These are phyloP conservation scores for Fomitopsis pulvina DNA, from an alignment of 768 basidiomycete genomes.

Conservation along the genomic window DNA sequence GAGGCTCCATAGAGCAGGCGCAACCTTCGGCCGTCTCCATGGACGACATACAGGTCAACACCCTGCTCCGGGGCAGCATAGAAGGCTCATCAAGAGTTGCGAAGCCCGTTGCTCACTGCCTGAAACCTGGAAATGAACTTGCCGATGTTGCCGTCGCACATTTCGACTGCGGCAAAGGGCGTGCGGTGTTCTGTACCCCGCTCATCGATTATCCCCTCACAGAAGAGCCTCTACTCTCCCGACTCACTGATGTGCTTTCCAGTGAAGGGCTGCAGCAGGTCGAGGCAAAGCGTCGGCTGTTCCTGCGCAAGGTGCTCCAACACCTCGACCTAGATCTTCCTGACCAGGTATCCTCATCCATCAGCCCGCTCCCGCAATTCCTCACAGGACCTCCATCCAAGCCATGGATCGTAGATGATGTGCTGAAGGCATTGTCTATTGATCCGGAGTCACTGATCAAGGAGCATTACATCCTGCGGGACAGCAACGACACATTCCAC, in stretches of 20 bases:
- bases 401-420: slow-evolving; percentile 28
- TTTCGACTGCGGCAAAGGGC: slow-evolving; percentile 6
- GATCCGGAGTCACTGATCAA: slow-evolving; percentile 12
- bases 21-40: neutral
- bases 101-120: no score
- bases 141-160: slow-evolving; percentile 1
- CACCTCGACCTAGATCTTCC: slow-evolving; percentile 39
- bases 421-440: slow-evolving; percentile 30
- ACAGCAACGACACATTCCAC: slow-evolving; percentile 64
- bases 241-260: slow-evolving; percentile 4
- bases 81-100: no score
- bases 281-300: slow-evolving; percentile 14
- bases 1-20: neutral
- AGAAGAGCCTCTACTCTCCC: slow-evolving; percentile 28
- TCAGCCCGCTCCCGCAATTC: slow-evolving; percentile 23
- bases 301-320: slow-evolving; percentile 29
- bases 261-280: slow-evolving; percentile 7
- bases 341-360: slow-evolving; percentile 1
- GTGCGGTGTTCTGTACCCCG: slow-evolving; percentile 45
- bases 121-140: no score
- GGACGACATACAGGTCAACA: neutral
- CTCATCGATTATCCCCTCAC: slow-evolving; percentile 52
- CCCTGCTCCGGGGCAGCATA: neutral
- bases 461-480: slow-evolving; percentile 38
- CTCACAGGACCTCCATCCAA: slow-evolving; percentile 29